phyloP scores from a whole-genome alignment of 768 basidiomycete species.

The Mycena vulgaris region DNA sequence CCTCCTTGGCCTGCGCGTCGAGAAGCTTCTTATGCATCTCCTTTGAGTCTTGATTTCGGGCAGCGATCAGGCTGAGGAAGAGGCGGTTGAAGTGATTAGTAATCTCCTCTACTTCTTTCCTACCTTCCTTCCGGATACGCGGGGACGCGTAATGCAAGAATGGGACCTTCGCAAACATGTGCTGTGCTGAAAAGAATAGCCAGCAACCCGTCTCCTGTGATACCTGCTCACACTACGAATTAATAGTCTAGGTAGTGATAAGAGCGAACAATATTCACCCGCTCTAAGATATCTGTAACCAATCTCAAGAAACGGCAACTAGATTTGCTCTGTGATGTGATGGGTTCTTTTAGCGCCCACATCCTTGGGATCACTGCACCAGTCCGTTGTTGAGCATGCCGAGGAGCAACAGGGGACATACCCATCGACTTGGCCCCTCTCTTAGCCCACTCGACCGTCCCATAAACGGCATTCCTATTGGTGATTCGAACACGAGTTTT shows the following conservation, averaged over 20 bases:
- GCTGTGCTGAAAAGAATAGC: conserved; percentile 2
- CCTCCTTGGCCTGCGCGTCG: background rate
- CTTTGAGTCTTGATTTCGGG: background rate
- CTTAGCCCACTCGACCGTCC: background rate
- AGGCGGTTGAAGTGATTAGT: background rate
- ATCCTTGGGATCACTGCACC: background rate
- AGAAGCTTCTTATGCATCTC: background rate
- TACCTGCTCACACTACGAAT: background rate
- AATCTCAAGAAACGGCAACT: background rate
- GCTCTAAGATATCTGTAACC: background rate
- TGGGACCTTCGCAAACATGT: background rate
- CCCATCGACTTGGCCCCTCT: background rate
- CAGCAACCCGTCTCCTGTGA: conserved; percentile 2
- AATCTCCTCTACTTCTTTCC: background rate
- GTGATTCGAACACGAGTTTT: background rate
- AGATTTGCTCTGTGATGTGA: background rate
- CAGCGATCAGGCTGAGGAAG: background rate
- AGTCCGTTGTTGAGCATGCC: background rate
- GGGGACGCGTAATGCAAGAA: background rate
- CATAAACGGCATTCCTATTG: background rate
- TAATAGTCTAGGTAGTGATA: background rate
- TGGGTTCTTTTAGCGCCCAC: background rate
- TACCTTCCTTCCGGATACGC: background rate
- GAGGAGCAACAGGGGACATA: background rate
- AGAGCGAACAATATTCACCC: background rate